phyloP scores from a whole-genome alignment of 495 filamentous ascomycete genomes.

The Neurospora pannonica region DNA sequence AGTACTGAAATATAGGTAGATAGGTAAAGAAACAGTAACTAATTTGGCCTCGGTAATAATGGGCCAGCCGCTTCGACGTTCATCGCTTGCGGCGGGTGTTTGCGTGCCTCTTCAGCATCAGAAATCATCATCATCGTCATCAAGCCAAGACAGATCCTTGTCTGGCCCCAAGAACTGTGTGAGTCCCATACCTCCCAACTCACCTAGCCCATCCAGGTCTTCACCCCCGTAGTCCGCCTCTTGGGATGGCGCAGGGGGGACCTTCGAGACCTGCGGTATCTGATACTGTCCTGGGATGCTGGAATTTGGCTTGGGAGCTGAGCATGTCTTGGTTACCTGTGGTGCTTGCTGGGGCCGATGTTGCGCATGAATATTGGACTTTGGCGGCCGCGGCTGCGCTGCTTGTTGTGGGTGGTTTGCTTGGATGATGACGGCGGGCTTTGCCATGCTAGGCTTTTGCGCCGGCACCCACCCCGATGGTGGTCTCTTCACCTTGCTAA shows the following conservation, averaged over 20 bases:
- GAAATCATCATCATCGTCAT: not conserved
- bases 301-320: not conserved
- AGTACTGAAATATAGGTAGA: not conserved
- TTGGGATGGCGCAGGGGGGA: constrained; percentile 17
- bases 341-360: not conserved
- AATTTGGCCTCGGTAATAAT: not conserved
- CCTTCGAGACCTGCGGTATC: not conserved
- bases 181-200: constrained; percentile 1
- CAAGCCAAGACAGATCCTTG: not conserved
- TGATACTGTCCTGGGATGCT: not conserved
- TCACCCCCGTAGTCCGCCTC: constrained; percentile 34
- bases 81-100: not conserved
- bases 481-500: not conserved
- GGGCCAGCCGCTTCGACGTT: not conserved
- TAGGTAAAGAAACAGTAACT: not conserved
- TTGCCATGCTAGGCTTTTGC: not conserved
- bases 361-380: not conserved
- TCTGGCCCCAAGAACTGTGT: not conserved
- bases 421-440: not conserved
- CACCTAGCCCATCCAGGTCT: constrained; percentile 21
- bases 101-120: not conserved
- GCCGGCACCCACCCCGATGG: not conserved
- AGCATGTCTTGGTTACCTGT: not conserved
- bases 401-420: not conserved
- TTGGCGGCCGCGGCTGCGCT: not conserved